These are phyloP conservation scores for Zasmidium angulare DNA, from an alignment of 2,329 filamentous ascomycete genomes.

Conservation along the genomic window DNA sequence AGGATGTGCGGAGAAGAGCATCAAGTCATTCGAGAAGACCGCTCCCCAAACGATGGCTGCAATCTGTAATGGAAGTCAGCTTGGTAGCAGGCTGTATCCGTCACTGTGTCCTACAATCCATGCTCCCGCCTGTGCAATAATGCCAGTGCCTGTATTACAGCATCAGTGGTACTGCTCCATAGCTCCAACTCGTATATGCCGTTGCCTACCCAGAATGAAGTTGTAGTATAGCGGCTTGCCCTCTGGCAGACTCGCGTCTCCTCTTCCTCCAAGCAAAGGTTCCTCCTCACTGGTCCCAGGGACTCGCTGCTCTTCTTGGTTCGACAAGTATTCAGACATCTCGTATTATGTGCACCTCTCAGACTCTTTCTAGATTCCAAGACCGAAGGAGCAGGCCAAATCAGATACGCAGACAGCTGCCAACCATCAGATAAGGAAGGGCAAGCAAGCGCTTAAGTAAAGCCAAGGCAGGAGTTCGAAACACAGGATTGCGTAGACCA, in stretches of 20 bases:
- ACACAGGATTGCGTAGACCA: background rate
- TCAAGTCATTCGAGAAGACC: constrained; percentile 68
- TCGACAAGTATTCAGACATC: constrained; percentile 5
- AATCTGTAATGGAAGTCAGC: constrained; percentile 48
- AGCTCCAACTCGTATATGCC: background rate
- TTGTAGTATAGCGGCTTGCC: constrained; percentile 67
- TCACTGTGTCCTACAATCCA: constrained; percentile 56
- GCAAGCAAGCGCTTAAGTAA: no score
- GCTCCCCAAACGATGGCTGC: constrained; percentile 73
- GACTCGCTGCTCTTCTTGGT: constrained; percentile 41
- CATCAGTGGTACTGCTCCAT: constrained; percentile 5
- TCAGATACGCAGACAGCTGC: background rate
- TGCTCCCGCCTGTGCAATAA: constrained; percentile 75
- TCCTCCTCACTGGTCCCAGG: constrained; percentile 58
- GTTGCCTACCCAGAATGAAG: constrained; percentile 66
- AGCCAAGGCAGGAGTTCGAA: no score
- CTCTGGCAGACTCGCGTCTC: constrained; percentile 70
- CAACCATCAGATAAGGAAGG: background rate
- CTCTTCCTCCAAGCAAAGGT: constrained; percentile 68
- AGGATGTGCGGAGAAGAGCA: constrained; percentile 86
- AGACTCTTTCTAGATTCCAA: background rate
- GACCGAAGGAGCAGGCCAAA: background rate
- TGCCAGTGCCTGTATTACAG: constrained; percentile 67
- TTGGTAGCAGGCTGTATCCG: background rate
- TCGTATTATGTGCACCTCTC: background rate